These are phyloP conservation scores for Starmerella roubikii DNA, from an alignment of 805 yeast genomes.

Conservation along the genomic window DNA sequence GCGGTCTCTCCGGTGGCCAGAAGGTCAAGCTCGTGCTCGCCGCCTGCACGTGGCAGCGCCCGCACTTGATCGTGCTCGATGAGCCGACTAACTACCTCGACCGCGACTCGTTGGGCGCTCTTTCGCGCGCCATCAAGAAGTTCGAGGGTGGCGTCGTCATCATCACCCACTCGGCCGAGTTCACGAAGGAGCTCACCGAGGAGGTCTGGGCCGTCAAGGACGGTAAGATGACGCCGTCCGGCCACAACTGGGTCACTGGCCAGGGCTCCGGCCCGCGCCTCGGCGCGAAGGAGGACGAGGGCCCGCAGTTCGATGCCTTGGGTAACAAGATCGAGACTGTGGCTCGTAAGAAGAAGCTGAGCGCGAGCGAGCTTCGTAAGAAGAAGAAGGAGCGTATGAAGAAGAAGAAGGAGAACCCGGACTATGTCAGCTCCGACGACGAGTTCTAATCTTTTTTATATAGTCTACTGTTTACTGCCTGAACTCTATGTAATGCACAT, in stretches of 20 bases:
- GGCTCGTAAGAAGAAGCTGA: slow-evolving; percentile 94
- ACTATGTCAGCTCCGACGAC: slow-evolving; percentile 95
- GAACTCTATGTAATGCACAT: too few relatives aligned
- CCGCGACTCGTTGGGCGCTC: slow-evolving; percentile 98
- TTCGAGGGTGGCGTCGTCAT: slow-evolving; percentile 99
- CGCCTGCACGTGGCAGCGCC: slow-evolving; percentile 99
- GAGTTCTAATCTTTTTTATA: slow-evolving; percentile 39
- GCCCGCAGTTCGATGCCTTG: slow-evolving; percentile 98
- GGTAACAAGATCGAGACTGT: slow-evolving; percentile 97
- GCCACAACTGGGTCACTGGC: slow-evolving; percentile 99
- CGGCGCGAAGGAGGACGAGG: slow-evolving; percentile 85
- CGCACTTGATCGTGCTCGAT: slow-evolving; percentile 97
- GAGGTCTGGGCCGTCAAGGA: slow-evolving; percentile 99
- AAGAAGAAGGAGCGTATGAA: slow-evolving; percentile 99
- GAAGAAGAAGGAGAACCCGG: slow-evolving; percentile 99
- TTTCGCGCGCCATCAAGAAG: slow-evolving; percentile 95
- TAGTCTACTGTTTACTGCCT: neutral
- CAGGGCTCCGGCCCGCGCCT: slow-evolving; percentile 99
- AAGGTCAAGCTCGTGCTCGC: slow-evolving; percentile 99
- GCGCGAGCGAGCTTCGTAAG: slow-evolving; percentile 99
- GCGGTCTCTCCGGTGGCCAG: slow-evolving; percentile 99
- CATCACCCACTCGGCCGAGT: slow-evolving; percentile 99
- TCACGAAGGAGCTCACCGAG: slow-evolving; percentile 98
- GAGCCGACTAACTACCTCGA: slow-evolving; percentile 99
- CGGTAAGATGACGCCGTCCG: slow-evolving; percentile 99